Percentiles rank a stretch among this genome's conserved stretches.
phyloP scores from a whole-genome alignment of 805 yeast genomes.

The Naumovozyma castellii region DNA sequence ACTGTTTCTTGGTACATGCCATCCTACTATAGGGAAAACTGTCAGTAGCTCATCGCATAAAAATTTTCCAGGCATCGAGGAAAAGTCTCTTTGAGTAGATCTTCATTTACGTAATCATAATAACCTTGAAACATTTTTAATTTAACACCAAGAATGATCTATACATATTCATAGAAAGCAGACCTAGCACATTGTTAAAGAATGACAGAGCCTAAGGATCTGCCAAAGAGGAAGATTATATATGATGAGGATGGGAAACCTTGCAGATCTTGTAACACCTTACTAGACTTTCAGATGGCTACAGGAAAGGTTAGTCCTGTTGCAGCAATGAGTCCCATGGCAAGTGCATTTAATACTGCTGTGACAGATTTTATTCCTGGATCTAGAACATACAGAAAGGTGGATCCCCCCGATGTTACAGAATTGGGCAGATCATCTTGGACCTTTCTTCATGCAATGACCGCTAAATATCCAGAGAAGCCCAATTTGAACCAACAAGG shows the following conservation, averaged over 20 bases:
- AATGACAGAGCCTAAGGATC: neutral
- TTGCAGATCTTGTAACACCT: constrained; percentile 81
- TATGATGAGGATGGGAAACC: constrained; percentile 89
- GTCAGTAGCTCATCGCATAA: constrained; percentile 10
- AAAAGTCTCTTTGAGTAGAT: too few species aligned
- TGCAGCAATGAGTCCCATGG: neutral
- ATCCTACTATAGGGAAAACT: too few species aligned
- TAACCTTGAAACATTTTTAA: neutral
- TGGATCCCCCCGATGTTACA: constrained; percentile 81
- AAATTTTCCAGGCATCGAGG: constrained; percentile 1
- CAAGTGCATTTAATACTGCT: constrained; percentile 1
- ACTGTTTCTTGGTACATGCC: too few species aligned
- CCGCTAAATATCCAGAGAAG: constrained; percentile 68
- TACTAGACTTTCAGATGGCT: constrained; percentile 70
- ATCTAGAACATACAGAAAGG: constrained; percentile 33
- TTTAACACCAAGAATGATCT: too few species aligned
- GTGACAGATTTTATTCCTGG: constrained; percentile 12
- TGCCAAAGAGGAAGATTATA: constrained; percentile 47
- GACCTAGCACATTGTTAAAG: neutral
- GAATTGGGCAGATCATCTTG: constrained; percentile 78
- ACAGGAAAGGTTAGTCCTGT: constrained; percentile 22
- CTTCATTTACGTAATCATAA: neutral
- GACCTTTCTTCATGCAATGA: constrained; percentile 84
- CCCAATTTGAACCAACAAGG: constrained; percentile 55
- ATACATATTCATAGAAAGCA: neutral